Percentiles rank a stretch among this genome's conserved stretches.
Evolutionary conservation across 371 early-diverging fungal genomes (phyloP).

Genomic region (Batrachochytrium dendrobatidis): DNA sequence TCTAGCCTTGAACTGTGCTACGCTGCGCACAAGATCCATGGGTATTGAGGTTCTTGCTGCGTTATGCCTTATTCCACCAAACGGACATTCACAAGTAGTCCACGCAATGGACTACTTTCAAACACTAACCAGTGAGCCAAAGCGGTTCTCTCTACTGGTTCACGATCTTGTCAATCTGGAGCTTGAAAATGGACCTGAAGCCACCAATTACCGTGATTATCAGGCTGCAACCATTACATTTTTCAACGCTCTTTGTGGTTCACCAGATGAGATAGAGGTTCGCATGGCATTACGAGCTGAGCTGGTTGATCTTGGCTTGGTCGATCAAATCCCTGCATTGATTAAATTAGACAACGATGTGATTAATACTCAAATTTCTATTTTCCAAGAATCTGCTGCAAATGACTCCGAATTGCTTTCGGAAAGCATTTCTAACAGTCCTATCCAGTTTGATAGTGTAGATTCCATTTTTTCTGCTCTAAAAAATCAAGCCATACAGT

Average conservation of each 20-base stretch:
- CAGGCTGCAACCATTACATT: slow-evolving; percentile 23
- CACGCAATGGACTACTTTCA: slow-evolving; percentile 10
- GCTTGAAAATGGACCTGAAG: slow-evolving; percentile 6
- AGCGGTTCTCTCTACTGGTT: slow-evolving; percentile 16
- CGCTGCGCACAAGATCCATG: slow-evolving; percentile 8
- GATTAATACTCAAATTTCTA: slow-evolving; percentile 18
- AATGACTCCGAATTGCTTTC: slow-evolving; percentile 14
- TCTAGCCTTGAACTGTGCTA: slow-evolving; percentile 8
- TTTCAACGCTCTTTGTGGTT: slow-evolving; percentile 27
- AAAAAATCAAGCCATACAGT: slow-evolving; percentile 5
- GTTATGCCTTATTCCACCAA: slow-evolving; percentile 26
- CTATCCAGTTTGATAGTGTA: slow-evolving; percentile 6
- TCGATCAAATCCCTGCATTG: slow-evolving; percentile 7
- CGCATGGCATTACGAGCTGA: slow-evolving; percentile 21
- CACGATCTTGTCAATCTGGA: slow-evolving; percentile 9
- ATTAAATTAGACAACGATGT: slow-evolving; percentile 10
- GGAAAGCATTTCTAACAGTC: not conserved
- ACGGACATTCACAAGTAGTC: slow-evolving; percentile 21
- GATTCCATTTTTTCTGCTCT: slow-evolving; percentile 14
- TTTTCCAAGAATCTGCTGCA: slow-evolving; percentile 24
- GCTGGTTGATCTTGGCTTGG: slow-evolving; percentile 17
- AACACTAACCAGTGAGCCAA: slow-evolving; percentile 2
- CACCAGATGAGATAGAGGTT: slow-evolving; percentile 22
- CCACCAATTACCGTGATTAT: slow-evolving; percentile 13
- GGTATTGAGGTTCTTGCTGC: slow-evolving; percentile 28